Conservation (phyloP, 805 yeast genomes). For the Soucietia sequanensis region DNA sequence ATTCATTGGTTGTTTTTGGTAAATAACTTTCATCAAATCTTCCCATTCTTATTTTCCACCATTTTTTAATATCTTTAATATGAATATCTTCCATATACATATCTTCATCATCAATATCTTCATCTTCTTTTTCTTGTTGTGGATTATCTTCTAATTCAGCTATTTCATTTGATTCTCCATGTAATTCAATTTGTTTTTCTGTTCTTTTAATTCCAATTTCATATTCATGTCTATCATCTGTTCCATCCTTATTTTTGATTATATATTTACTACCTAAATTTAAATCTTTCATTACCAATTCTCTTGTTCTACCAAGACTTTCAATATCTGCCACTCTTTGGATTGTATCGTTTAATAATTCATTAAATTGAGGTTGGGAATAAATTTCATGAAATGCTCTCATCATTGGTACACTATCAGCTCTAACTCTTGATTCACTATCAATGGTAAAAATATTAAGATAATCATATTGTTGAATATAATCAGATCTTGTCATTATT, state of each 20-base stretch:
- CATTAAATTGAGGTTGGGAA: constrained; percentile 66
- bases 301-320: constrained; percentile 74
- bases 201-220: constrained; percentile 14
- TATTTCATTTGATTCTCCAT: constrained; percentile 15
- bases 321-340: constrained; percentile 75
- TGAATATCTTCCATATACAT: constrained; percentile 66
- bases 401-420: constrained; percentile 89
- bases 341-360: constrained; percentile 60
- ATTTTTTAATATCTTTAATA: constrained; percentile 47
- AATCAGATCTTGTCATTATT: constrained; percentile 82
- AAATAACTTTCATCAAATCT: constrained; percentile 24
- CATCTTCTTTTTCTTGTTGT: constrained; percentile 12
- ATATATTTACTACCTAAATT: constrained; percentile 49
- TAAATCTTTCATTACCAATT: constrained; percentile 69
- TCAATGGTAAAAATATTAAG: constrained; percentile 79
- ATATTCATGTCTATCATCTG: constrained; percentile 5
- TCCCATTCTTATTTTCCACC: constrained; percentile 52
- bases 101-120: constrained; percentile 24
- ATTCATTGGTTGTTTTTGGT: constrained; percentile 6
- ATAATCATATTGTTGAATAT: constrained; percentile 70
- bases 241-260: constrained; percentile 12
- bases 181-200: constrained; percentile 15
- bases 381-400: constrained; percentile 81
- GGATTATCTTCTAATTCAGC: constrained; percentile 4
- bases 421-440: constrained; percentile 66